Evolutionary conservation across 192 early-diverging fungal species (phyloP).

Genomic region (Backusella liffmaniae): DNA sequence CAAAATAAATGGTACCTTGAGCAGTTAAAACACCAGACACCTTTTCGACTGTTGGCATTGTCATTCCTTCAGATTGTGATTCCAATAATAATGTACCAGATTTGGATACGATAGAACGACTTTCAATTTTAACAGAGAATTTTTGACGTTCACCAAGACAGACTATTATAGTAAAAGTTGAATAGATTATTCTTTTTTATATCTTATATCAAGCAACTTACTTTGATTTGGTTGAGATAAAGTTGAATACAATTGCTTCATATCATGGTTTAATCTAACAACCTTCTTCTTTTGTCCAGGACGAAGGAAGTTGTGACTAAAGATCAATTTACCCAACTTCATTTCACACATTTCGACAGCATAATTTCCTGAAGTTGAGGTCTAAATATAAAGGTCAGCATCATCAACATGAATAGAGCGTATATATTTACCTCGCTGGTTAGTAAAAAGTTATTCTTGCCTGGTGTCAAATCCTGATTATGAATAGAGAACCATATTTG

Average conservation of each 20-base stretch:
- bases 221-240: slow-evolving; percentile 35
- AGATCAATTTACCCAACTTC: slow-evolving; percentile 57
- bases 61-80: slow-evolving; percentile 38
- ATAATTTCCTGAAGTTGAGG: slow-evolving; percentile 61
- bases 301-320: slow-evolving; percentile 53
- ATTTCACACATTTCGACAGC: slow-evolving; percentile 50
- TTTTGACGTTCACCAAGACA: slow-evolving; percentile 38
- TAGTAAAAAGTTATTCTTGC: slow-evolving; percentile 48
- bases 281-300: slow-evolving; percentile 49
- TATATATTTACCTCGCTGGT: slow-evolving; percentile 45
- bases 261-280: slow-evolving; percentile 47
- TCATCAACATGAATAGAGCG: not conserved
- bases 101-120: slow-evolving; percentile 11
- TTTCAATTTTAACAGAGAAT: slow-evolving; percentile 36
- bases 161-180: slow-evolving; percentile 20
- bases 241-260: slow-evolving; percentile 35
- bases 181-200: not conserved
- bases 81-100: slow-evolving; percentile 31
- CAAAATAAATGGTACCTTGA: not conserved
- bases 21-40: slow-evolving; percentile 28
- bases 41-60: slow-evolving; percentile 14
- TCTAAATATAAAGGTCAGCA: slow-evolving; percentile 23
- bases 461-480: slow-evolving; percentile 47
- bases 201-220: not conserved
- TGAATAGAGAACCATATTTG: slow-evolving; percentile 48